phyloP scores from a whole-genome alignment of 202 grass and related monocot genomes.

The Zizania palustris region DNA sequence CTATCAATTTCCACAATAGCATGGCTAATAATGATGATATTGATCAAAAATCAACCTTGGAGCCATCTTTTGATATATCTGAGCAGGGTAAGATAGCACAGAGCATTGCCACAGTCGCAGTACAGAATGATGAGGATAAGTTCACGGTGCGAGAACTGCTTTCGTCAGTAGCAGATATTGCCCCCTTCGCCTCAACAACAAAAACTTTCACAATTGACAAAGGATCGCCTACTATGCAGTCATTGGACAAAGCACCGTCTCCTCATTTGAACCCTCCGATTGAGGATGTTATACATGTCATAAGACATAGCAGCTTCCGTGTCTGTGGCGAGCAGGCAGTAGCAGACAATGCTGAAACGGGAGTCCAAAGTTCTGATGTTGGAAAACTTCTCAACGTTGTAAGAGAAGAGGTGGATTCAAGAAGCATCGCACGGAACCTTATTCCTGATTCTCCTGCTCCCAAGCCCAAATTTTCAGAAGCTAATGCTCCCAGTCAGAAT shows the following conservation, averaged over 20 bases:
- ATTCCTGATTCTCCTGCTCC: constrained; percentile 38
- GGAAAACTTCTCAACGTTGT: constrained; percentile 37
- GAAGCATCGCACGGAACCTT: constrained; percentile 52
- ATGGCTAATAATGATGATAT: constrained; percentile 50
- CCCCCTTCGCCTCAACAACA: constrained; percentile 49
- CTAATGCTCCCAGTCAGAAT: constrained; percentile 35
- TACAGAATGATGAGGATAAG: constrained; percentile 67
- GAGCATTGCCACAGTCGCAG: constrained; percentile 38
- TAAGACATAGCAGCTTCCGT: constrained; percentile 70
- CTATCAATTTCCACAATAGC: constrained; percentile 59
- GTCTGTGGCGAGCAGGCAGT: constrained; percentile 53
- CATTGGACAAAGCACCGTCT: constrained; percentile 49
- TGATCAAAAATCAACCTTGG: constrained; percentile 39
- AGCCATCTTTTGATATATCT: constrained; percentile 49
- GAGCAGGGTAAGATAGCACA: constrained; percentile 48
- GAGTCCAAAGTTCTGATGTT: constrained; percentile 39
- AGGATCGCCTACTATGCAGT: constrained; percentile 44
- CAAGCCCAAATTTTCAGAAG: constrained; percentile 50
- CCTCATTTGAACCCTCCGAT: constrained; percentile 57
- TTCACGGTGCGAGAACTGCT: constrained; percentile 87
- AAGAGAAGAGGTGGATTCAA: constrained; percentile 58
- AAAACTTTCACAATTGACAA: constrained; percentile 36
- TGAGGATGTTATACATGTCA: constrained; percentile 85
- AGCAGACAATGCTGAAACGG: constrained; percentile 47
- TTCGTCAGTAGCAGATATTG: constrained; percentile 64